A percentile compares a stretch with the other conserved stretches of the same genome.
These are phyloP conservation scores for Penicillium hordei DNA, from an alignment of 2,329 filamentous ascomycete genomes.

Conservation along the genomic window DNA sequence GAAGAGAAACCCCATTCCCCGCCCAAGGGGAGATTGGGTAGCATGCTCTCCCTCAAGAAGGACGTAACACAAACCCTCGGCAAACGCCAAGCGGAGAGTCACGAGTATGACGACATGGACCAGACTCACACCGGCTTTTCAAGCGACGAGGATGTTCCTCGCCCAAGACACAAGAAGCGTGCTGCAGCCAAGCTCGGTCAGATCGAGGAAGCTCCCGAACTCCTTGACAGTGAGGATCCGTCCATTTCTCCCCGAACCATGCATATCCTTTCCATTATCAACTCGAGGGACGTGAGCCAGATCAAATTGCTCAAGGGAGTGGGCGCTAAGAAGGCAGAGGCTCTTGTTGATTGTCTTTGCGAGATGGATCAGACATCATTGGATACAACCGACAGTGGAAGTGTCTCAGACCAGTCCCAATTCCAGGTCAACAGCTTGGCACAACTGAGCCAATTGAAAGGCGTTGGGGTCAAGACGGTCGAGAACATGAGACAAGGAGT, in stretches of 20 bases:
- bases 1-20: slow-evolving; percentile 21
- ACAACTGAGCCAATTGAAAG: slow-evolving; percentile 45
- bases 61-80: slow-evolving; percentile 26
- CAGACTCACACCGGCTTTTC: slow-evolving; percentile 24
- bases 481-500: slow-evolving; percentile 50
- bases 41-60: slow-evolving; percentile 36
- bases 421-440: slow-evolving; percentile 40
- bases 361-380: slow-evolving; percentile 39
- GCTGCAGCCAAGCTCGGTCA: slow-evolving; percentile 23
- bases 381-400: slow-evolving; percentile 13
- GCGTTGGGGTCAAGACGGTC: slow-evolving; percentile 47
- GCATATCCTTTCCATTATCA: slow-evolving; percentile 48
- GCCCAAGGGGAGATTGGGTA: slow-evolving; percentile 29
- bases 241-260: slow-evolving; percentile 44
- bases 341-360: slow-evolving; percentile 49
- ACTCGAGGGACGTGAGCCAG: slow-evolving; percentile 46
- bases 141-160: slow-evolving; percentile 34
- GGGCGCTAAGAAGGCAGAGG: slow-evolving; percentile 49
- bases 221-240: slow-evolving; percentile 22
- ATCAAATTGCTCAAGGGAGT: slow-evolving; percentile 50
- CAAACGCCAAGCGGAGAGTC: slow-evolving; percentile 32
- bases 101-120: slow-evolving; percentile 36
- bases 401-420: slow-evolving; percentile 22
- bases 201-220: slow-evolving; percentile 18
- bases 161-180: slow-evolving; percentile 32